Evolutionary conservation across 176 grass and related monocot genomes (phyloP).

Genomic region (Themeda triandra): DNA sequence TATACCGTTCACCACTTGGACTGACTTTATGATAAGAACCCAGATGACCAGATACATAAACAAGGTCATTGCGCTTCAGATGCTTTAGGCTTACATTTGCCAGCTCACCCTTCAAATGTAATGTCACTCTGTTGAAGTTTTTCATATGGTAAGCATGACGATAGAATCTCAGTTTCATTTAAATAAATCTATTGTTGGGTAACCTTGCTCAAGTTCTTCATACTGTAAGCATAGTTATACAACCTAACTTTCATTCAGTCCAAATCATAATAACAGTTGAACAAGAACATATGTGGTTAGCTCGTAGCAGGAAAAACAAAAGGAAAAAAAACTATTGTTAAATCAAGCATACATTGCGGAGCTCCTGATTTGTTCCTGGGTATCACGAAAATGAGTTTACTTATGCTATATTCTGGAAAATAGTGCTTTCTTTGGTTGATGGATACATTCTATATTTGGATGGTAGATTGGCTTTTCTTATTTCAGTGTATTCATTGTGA

Average conservation of each 20-base stretch:
- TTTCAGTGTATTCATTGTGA: not conserved
- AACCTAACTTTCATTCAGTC: not conserved
- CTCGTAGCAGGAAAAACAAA: not conserved
- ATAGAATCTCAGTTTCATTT: not conserved
- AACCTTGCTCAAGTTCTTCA: slow-evolving; percentile 32
- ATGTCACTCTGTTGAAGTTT: slow-evolving; percentile 37
- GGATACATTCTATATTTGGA: not conserved
- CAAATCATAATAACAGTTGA: not conserved
- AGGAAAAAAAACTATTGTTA: not conserved
- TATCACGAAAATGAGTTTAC: not conserved
- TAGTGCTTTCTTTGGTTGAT: not conserved
- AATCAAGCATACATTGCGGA: not conserved
- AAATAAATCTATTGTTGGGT: not conserved
- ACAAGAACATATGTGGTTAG: not conserved
- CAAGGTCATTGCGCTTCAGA: slow-evolving; percentile 49
- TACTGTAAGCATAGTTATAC: not conserved
- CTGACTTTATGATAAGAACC: slow-evolving; percentile 23
- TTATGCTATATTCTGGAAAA: not conserved
- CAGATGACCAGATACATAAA: slow-evolving; percentile 48
- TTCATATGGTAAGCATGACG: not conserved
- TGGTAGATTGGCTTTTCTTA: not conserved
- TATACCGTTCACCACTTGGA: slow-evolving; percentile 16
- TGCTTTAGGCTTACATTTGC: slow-evolving; percentile 42
- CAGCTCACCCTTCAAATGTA: slow-evolving; percentile 21
- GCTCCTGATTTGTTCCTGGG: not conserved